Percentiles rank a stretch among this genome's conserved stretches.
Conservation (phyloP, 2,329 filamentous ascomycete species). For the Monosporascus sp. region DNA sequence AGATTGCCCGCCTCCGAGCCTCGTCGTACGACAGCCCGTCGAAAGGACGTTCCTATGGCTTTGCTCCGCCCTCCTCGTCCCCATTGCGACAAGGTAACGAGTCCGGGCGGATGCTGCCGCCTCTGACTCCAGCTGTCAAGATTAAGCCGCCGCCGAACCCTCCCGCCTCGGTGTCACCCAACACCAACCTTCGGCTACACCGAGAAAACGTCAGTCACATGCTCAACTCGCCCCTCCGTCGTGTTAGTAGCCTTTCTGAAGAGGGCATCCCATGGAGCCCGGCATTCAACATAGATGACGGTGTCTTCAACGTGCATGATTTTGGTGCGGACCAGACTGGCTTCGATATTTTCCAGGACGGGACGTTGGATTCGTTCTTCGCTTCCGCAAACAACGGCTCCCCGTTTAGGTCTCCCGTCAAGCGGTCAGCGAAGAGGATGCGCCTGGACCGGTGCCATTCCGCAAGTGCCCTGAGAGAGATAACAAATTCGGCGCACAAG, state of each 20-base stretch:
- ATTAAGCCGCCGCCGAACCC: slow-evolving; percentile 59
- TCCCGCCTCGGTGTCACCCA: slow-evolving; percentile 80
- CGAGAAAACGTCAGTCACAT: slow-evolving; percentile 74
- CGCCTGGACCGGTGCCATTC: slow-evolving; percentile 61
- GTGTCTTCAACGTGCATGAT: slow-evolving; percentile 45
- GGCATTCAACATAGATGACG: slow-evolving; percentile 60
- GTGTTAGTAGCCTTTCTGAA: slow-evolving; percentile 46
- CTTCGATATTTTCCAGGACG: slow-evolving; percentile 59
- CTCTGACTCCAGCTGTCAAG: slow-evolving; percentile 78
- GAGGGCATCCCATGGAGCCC: slow-evolving; percentile 56
- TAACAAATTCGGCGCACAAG: slow-evolving; percentile 51
- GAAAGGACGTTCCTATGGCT: slow-evolving; percentile 54
- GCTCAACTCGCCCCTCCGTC: slow-evolving; percentile 60
- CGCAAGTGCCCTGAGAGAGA: slow-evolving; percentile 55
- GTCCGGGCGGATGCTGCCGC: slow-evolving; percentile 59
- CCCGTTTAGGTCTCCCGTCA: slow-evolving; percentile 67
- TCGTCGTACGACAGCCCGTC: slow-evolving; percentile 92
- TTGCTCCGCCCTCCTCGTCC: slow-evolving; percentile 59
- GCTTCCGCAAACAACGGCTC: slow-evolving; percentile 52
- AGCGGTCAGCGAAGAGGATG: slow-evolving; percentile 55
- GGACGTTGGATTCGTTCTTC: slow-evolving; percentile 35
- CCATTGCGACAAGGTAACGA: slow-evolving; percentile 55
- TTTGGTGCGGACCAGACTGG: slow-evolving; percentile 45
- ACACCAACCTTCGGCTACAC: slow-evolving; percentile 85
- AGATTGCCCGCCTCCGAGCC: slow-evolving; percentile 86